Conservation (phyloP, 1,139 yeast species). For the Geotrichum phurueaensis region DNA sequence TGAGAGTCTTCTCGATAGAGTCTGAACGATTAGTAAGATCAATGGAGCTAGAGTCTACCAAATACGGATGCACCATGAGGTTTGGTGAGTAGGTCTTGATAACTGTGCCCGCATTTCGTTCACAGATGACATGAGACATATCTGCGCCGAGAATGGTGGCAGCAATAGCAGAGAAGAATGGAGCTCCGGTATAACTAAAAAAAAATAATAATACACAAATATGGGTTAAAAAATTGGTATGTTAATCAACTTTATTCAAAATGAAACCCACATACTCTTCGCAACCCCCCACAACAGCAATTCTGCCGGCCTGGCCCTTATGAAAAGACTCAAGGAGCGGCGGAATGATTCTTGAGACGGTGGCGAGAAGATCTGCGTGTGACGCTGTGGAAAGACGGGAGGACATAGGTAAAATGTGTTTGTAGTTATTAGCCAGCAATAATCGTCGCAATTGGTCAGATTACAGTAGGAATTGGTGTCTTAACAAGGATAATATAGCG, state of each 20-base stretch:
- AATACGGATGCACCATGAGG: conserved; percentile 91
- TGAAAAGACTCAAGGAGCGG: conserved; percentile 68
- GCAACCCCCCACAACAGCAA: conserved; percentile 88
- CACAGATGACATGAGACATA: conserved; percentile 82
- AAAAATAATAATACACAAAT: neutral
- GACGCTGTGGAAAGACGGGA: conserved; percentile 8
- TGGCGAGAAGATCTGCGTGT: conserved; percentile 20
- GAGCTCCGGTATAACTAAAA: conserved; percentile 80
- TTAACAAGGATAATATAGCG: neutral
- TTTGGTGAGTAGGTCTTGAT: conserved; percentile 89
- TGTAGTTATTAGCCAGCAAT: neutral
- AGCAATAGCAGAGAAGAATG: conserved; percentile 81
- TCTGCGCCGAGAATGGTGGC: conserved; percentile 84
- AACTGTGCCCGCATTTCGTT: conserved; percentile 65
- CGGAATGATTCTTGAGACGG: conserved; percentile 56
- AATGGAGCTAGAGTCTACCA: conserved; percentile 36
- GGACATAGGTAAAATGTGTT: neutral
- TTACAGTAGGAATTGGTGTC: neutral
- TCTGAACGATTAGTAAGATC: conserved; percentile 17
- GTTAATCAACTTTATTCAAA: neutral
- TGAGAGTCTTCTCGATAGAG: conserved; percentile 40
- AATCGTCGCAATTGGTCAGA: neutral
- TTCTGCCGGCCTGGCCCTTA: conserved; percentile 89
- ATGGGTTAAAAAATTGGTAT: neutral
- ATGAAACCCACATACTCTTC: conserved; percentile 48